These are phyloP conservation scores for Wallacemonas collosoma DNA, from an alignment of 208 protist species.

Conservation along the genomic window DNA sequence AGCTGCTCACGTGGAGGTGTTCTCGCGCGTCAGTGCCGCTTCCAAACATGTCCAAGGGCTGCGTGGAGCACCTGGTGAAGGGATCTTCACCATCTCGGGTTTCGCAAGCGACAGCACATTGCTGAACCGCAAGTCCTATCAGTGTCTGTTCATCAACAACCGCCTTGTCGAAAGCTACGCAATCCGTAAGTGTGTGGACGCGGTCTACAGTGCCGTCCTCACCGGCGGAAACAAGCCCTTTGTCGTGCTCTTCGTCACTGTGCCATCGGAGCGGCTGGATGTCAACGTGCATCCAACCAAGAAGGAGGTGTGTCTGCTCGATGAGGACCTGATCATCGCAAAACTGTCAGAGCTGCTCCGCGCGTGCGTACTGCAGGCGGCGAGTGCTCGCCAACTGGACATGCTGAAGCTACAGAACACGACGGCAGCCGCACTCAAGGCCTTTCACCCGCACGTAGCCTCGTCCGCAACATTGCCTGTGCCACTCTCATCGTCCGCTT, in stretches of 20 bases:
- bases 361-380: slow-evolving; percentile 58
- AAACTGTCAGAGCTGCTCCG: slow-evolving; percentile 58
- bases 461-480: background rate
- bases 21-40: slow-evolving; percentile 27
- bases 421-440: slow-evolving; percentile 35
- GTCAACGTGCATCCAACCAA: slow-evolving; percentile 99
- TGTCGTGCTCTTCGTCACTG: slow-evolving; percentile 92
- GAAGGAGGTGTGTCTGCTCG: slow-evolving; percentile 88
- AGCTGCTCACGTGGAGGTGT: slow-evolving; percentile 18
- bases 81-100: slow-evolving; percentile 63
- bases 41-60: slow-evolving; percentile 24
- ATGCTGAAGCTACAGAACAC: slow-evolving; percentile 49
- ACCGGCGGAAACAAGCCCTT: slow-evolving; percentile 92
- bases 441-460: slow-evolving; percentile 2
- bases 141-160: slow-evolving; percentile 90
- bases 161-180: slow-evolving; percentile 74
- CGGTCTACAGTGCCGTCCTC: slow-evolving; percentile 91
- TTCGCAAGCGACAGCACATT: slow-evolving; percentile 80
- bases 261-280: slow-evolving; percentile 94
- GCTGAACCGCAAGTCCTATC: slow-evolving; percentile 54
- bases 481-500: background rate
- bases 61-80: slow-evolving; percentile 43
- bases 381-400: slow-evolving; percentile 64
- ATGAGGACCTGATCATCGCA: slow-evolving; percentile 79
- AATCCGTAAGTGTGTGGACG: slow-evolving; percentile 90